A percentile compares a stretch with the other conserved stretches of the same genome.
Conservation (phyloP, 2,329 filamentous ascomycete genomes). For the Neofusicoccum kwambonambiense region DNA sequence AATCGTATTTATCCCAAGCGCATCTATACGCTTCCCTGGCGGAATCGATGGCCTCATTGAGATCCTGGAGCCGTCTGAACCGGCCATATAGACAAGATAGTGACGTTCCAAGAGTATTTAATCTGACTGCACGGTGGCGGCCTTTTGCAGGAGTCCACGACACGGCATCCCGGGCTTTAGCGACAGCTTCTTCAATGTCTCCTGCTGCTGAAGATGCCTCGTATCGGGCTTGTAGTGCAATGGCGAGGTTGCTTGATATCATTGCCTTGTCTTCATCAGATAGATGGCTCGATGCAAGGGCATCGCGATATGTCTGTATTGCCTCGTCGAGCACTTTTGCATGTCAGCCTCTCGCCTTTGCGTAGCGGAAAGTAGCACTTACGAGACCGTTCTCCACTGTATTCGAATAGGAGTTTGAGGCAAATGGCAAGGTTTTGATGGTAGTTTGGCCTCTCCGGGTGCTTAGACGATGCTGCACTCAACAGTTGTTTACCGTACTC, state of each 20-base stretch:
- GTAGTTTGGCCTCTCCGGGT: background rate
- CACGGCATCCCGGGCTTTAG: background rate
- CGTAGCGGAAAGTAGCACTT: background rate
- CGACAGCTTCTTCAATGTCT: slow-evolving; percentile 4
- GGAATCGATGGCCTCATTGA: slow-evolving; percentile 15
- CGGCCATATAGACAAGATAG: background rate
- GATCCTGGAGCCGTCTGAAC: background rate
- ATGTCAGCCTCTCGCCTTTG: background rate
- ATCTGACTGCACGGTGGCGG: background rate
- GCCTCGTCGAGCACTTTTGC: background rate
- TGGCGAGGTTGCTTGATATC: background rate
- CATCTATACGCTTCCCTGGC: slow-evolving; percentile 1
- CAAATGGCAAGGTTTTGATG: background rate
- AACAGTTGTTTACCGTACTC: background rate
- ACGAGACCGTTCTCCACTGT: background rate
- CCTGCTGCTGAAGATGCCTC: background rate
- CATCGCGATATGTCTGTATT: background rate
- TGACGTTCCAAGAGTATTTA: background rate
- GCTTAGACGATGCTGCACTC: background rate
- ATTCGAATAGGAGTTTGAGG: background rate
- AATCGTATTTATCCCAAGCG: background rate
- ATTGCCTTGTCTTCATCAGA: background rate
- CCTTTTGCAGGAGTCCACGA: background rate
- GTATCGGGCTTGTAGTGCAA: background rate
- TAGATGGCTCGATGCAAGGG: background rate